These are phyloP conservation scores for Fusarium pseudoanthophilum DNA, from an alignment of 2,329 filamentous ascomycete species.

Conservation along the genomic window DNA sequence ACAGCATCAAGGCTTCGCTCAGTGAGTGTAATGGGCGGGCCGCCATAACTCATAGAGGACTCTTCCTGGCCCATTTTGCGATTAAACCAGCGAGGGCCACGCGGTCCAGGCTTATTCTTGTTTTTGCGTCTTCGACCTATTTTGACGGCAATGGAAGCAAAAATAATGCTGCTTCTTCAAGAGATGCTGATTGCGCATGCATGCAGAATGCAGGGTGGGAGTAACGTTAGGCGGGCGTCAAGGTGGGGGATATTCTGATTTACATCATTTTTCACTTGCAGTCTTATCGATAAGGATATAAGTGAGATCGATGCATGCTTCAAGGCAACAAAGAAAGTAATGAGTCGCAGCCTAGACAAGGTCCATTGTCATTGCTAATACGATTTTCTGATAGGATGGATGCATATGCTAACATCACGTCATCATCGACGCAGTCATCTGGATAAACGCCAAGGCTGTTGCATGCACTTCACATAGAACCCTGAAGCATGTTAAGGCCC, in stretches of 20 bases:
- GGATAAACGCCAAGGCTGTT: background rate
- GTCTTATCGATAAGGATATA: slow-evolving; percentile 42
- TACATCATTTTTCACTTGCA: slow-evolving; percentile 38
- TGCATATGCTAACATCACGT: background rate
- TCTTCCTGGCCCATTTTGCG: slow-evolving; percentile 87
- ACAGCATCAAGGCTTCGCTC: slow-evolving; percentile 77
- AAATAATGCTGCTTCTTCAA: background rate
- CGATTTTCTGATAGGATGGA: background rate
- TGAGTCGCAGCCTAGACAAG: background rate
- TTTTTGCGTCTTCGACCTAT: slow-evolving; percentile 55
- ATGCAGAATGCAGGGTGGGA: slow-evolving; percentile 19
- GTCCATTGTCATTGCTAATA: background rate
- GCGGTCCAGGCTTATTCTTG: slow-evolving; percentile 49
- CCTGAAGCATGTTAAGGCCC: background rate
- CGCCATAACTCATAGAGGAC: slow-evolving; percentile 74
- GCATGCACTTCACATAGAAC: background rate
- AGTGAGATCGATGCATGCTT: slow-evolving; percentile 11
- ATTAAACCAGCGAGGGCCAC: slow-evolving; percentile 48
- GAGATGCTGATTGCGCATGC: slow-evolving; percentile 21
- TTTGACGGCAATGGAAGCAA: slow-evolving; percentile 41
- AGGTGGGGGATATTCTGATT: slow-evolving; percentile 40
- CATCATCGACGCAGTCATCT: background rate
- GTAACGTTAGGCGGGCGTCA: background rate
- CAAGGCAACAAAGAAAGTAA: slow-evolving; percentile 15
- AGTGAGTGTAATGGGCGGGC: slow-evolving; percentile 71